phyloP scores from a whole-genome alignment of 371 early-diverging fungal genomes.

The Phascolomyces articulosus region DNA sequence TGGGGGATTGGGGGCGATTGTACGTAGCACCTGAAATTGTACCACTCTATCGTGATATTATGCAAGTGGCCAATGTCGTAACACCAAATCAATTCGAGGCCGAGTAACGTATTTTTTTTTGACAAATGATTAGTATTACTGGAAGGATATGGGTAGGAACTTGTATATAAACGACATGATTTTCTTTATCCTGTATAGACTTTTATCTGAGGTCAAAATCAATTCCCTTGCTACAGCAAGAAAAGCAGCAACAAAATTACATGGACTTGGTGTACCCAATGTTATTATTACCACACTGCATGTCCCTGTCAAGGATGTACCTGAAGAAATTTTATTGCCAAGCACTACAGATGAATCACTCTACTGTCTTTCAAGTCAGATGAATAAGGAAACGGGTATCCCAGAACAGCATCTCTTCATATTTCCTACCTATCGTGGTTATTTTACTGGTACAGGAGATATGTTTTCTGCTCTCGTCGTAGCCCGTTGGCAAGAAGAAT shows the following conservation, averaged over 20 bases:
- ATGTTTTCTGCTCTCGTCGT: conserved; percentile 79
- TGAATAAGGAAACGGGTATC: conserved; percentile 2
- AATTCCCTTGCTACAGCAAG: conserved; percentile 49
- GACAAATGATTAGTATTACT: no score
- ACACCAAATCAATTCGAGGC: conserved; percentile 96
- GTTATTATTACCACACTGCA: conserved; percentile 78
- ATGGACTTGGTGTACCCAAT: conserved; percentile 64
- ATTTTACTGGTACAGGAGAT: conserved; percentile 95
- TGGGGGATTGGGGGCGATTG: conserved; percentile 88
- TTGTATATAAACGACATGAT: no score
- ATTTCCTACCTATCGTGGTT: conserved; percentile 76
- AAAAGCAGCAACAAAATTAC: conserved; percentile 64
- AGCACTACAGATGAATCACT: conserved; percentile 25
- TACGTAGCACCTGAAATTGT: conserved; percentile 86
- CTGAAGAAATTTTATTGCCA: conserved; percentile 28
- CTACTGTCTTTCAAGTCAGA: conserved; percentile 44
- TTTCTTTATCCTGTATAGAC: no score
- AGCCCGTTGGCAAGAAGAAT: conserved; percentile 52
- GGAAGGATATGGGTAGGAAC: no score
- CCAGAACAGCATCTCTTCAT: conserved; percentile 62
- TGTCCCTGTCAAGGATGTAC: conserved; percentile 38
- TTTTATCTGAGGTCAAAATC: conserved; percentile 68
- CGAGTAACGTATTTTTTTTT: conserved; percentile 55
- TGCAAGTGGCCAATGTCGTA: conserved; percentile 72
- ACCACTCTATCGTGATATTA: conserved; percentile 70